Conservation (phyloP, 306 rosid genomes). For the Medicago ruthenica region DNA sequence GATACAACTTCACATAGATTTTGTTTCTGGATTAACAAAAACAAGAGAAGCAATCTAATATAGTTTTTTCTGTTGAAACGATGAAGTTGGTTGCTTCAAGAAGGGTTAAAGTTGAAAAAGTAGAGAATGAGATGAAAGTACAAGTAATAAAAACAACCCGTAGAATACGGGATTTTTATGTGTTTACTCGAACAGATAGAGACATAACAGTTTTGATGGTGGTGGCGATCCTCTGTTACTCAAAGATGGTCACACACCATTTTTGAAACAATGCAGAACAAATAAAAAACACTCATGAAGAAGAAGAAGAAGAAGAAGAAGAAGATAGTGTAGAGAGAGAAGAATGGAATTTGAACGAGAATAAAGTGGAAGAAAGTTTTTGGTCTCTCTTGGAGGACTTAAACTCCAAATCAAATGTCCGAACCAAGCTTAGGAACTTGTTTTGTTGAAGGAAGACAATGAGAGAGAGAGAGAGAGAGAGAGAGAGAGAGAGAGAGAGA, state of each 20-base stretch:
- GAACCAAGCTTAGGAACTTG: slow-evolving; percentile 64
- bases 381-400: slow-evolving; percentile 56
- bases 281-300: slow-evolving; percentile 8
- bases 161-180: slow-evolving; percentile 19
- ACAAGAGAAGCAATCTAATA: slow-evolving; percentile 28
- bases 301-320: slow-evolving; percentile 39
- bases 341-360: slow-evolving; percentile 3
- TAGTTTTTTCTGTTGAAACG: slow-evolving; percentile 7
- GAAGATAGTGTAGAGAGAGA: no score
- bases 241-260: neutral
- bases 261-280: slow-evolving; percentile 40
- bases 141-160: neutral
- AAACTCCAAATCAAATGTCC: slow-evolving; percentile 77
- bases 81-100: slow-evolving; percentile 24
- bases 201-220: slow-evolving; percentile 25
- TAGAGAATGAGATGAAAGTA: neutral
- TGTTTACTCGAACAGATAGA: neutral
- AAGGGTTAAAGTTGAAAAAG: neutral
- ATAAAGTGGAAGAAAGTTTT: no score
- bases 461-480: no score
- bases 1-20: slow-evolving; percentile 74
- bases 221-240: slow-evolving; percentile 42
- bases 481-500: neutral
- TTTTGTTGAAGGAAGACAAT: no score
- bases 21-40: no score